Evolutionary conservation across 192 early-diverging fungal genomes (phyloP).

Genomic region (Podila verticillata): DNA sequence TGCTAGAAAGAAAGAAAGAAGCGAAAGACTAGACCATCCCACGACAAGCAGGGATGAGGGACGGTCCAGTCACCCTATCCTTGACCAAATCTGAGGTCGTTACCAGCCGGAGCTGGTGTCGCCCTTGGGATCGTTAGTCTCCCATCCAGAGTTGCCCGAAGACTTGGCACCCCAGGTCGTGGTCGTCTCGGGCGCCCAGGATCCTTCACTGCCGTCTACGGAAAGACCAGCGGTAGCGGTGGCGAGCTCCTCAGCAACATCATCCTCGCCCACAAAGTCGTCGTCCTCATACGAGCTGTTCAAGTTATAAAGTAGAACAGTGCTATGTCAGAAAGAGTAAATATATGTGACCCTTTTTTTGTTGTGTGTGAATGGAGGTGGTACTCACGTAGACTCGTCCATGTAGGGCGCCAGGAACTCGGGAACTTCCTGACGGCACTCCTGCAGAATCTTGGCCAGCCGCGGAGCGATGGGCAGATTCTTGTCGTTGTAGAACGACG

Average conservation of each 20-base stretch:
- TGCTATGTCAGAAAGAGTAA: background rate
- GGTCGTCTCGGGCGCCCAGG: too few species aligned
- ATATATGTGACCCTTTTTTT: too few species aligned
- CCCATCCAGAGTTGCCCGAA: background rate
- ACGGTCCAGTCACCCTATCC: too few species aligned
- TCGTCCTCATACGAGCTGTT: conserved; percentile 26
- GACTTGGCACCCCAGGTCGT: too few species aligned
- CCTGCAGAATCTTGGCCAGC: conserved; percentile 61
- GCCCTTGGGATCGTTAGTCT: background rate
- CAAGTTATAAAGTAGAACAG: background rate
- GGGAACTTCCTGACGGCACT: conserved; percentile 69
- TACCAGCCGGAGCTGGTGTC: background rate
- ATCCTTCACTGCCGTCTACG: background rate
- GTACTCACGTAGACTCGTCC: conserved; percentile 15
- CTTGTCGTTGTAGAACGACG: conserved; percentile 60
- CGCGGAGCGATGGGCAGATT: conserved; percentile 53
- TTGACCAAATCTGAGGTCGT: too few species aligned
- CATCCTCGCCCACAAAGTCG: conserved; percentile 15
- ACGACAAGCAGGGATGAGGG: too few species aligned
- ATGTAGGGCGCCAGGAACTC: conserved; percentile 51
- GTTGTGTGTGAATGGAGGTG: too few species aligned
- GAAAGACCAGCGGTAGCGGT: background rate
- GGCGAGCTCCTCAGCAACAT: background rate
- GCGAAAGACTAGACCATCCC: too few species aligned
- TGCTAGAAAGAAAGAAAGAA: too few species aligned